Conservation (phyloP, 208 protist genomes). For the Trypanosoma brucei region DNA sequence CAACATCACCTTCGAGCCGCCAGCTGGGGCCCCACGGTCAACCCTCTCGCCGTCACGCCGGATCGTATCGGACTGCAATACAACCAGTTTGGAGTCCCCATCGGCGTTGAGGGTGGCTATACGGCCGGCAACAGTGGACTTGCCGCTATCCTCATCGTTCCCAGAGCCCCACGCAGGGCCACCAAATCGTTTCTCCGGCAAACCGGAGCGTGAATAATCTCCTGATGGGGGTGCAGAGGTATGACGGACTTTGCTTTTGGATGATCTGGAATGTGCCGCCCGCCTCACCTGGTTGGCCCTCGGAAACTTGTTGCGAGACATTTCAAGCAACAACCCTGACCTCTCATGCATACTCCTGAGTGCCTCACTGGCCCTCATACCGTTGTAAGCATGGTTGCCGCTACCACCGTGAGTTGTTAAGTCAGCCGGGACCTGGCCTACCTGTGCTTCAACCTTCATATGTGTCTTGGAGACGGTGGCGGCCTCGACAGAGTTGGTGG, state of each 20-base stretch:
- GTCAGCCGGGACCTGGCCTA: not conserved
- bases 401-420: not conserved
- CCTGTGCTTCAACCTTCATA: not conserved
- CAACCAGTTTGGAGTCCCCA: not conserved
- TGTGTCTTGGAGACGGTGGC: not conserved
- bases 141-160: not conserved
- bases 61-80: conserved; percentile 10
- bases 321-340: not conserved
- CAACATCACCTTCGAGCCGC: not conserved
- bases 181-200: too few relatives aligned
- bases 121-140: not conserved
- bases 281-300: not conserved
- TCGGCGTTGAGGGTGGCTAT: not conserved
- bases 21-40: not conserved
- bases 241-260: not conserved
- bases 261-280: not conserved
- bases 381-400: not conserved
- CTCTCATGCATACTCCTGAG: not conserved
- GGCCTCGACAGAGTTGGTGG: not conserved
- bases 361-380: not conserved
- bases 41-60: not conserved
- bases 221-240: too few relatives aligned
- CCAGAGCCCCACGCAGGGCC: too few relatives aligned
- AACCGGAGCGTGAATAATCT: too few relatives aligned
- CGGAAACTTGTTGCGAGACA: not conserved